phyloP scores from a whole-genome alignment of 768 basidiomycete species.

The Lactarius quietus region DNA sequence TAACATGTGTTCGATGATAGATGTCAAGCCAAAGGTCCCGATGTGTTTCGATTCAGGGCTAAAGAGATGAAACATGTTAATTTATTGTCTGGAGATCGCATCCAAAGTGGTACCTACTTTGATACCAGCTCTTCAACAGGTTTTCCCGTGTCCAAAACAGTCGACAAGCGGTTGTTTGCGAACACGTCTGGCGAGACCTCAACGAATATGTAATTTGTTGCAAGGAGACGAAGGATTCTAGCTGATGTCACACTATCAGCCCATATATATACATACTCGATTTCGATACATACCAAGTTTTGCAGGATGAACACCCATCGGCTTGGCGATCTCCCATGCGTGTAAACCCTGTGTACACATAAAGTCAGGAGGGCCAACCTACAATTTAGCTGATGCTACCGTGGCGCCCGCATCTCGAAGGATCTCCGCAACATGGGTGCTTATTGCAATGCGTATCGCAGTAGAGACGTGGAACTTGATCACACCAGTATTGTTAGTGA shows the following conservation, averaged over 20 bases:
- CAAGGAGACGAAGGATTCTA: background rate
- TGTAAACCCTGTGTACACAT: background rate
- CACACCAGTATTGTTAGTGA: background rate
- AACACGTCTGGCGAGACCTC: background rate
- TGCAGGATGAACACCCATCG: background rate
- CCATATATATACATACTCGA: background rate
- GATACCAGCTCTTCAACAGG: background rate
- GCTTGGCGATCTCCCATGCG: background rate
- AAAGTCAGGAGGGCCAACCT: background rate
- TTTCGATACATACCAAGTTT: background rate
- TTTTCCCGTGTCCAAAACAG: background rate
- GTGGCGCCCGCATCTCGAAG: background rate
- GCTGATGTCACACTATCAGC: background rate
- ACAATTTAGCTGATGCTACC: background rate
- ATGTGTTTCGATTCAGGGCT: background rate
- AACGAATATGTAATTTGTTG: background rate
- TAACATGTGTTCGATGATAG: background rate
- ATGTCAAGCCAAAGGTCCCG: background rate
- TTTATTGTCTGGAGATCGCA: background rate
- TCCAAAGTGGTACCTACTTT: background rate
- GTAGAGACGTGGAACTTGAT: background rate
- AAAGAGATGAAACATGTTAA: background rate
- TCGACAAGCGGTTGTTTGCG: background rate
- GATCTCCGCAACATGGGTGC: background rate
- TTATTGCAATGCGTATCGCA: background rate